Conservation (phyloP, 163 green algal genomes). For the Chlamydomonas reinhardtii region DNA sequence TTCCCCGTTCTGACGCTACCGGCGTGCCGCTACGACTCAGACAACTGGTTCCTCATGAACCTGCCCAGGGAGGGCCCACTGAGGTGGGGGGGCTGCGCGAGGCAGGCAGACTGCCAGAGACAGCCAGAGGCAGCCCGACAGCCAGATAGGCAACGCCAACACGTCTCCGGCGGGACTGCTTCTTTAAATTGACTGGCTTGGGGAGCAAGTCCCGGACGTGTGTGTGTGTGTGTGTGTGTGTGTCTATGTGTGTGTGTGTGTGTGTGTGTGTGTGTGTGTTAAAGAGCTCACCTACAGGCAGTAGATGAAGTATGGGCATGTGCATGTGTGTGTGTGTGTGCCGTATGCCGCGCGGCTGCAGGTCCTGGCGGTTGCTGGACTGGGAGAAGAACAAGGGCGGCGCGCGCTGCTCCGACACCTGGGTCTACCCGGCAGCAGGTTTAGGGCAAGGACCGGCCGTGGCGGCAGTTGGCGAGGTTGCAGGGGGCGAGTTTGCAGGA, state of each 20-base stretch:
- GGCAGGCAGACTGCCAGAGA: too few relatives aligned
- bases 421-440: neutral
- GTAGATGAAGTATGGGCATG: neutral
- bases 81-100: neutral
- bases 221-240: neutral
- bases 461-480: neutral
- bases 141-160: too few relatives aligned
- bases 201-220: neutral
- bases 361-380: conserved; percentile 33
- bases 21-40: conserved; percentile 24
- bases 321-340: neutral
- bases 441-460: neutral
- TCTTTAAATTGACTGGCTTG: too few relatives aligned
- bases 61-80: neutral
- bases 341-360: neutral
- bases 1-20: conserved; percentile 32
- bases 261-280: neutral
- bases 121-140: too few relatives aligned
- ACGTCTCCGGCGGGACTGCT: too few relatives aligned
- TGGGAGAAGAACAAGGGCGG: conserved; percentile 45
- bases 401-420: conserved; percentile 36
- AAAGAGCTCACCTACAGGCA: too few relatives aligned
- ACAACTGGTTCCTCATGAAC: conserved; percentile 46
- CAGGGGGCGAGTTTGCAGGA: neutral
- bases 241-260: neutral